These are phyloP conservation scores for Mycosphaerella arachidis DNA, from an alignment of 2,329 filamentous ascomycete species.

Conservation along the genomic window DNA sequence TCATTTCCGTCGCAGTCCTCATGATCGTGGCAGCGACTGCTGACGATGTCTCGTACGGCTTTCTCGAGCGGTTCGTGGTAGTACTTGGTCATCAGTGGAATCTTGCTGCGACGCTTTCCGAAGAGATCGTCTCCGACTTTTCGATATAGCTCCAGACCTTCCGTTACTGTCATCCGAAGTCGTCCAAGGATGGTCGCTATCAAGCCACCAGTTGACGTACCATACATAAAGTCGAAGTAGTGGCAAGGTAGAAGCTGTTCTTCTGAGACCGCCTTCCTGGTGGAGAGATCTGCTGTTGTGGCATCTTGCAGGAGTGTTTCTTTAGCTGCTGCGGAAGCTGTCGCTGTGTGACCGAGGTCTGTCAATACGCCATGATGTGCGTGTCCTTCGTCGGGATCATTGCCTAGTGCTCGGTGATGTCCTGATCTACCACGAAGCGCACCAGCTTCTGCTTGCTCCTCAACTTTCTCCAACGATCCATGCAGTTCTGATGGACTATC, in stretches of 20 bases:
- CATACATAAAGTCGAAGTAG: constrained; percentile 53
- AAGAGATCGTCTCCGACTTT: constrained; percentile 47
- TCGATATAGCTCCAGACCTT: constrained; percentile 46
- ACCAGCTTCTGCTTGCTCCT: constrained; percentile 16
- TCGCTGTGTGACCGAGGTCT: constrained; percentile 5
- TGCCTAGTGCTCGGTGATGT: constrained; percentile 10
- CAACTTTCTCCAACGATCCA: background rate
- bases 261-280: constrained; percentile 34
- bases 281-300: constrained; percentile 18
- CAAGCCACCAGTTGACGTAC: constrained; percentile 49
- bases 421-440: constrained; percentile 13
- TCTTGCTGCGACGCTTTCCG: constrained; percentile 39
- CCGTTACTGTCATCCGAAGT: constrained; percentile 46
- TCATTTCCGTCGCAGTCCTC: constrained; percentile 41
- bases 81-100: constrained; percentile 48
- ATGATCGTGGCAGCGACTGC: constrained; percentile 42
- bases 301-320: constrained; percentile 16
- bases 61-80: constrained; percentile 46
- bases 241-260: constrained; percentile 47
- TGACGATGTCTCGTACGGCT: constrained; percentile 45
- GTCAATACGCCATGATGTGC: constrained; percentile 15
- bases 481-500: constrained; percentile 17
- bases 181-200: constrained; percentile 49
- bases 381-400: constrained; percentile 15
- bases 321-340: constrained; percentile 13